Base-by-base conservation (phyloP, 805 yeast species). In the Lachancea thermotolerans region DNA sequence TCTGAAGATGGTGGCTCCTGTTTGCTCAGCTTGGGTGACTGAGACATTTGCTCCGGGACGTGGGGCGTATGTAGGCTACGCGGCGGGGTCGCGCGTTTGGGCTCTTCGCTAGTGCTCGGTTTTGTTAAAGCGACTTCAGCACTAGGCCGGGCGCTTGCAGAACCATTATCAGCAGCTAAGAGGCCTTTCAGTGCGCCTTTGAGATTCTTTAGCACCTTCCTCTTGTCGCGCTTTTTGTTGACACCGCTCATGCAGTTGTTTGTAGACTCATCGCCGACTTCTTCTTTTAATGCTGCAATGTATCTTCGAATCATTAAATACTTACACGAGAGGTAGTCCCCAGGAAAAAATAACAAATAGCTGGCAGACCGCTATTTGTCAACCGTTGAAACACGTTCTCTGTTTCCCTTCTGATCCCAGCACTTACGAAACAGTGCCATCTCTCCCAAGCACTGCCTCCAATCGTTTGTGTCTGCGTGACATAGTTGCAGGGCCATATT, bases 381-480 rank as follows among this genome's bases (percentile, higher is more conserved):
- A 2, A 62, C 58, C 1, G 67, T 63, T 6, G 48, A 43, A 1
- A 59, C 64, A 33, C 88, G 68, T 44, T 68, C 68, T 54, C 76
- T 67, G 52, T 82, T 82, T 35, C 77, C 75, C 57, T 79, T 69
- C 12, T 49, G 55, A 8, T 66, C 73, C 89, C 89, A 82, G 64
- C 90, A 82, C 44, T 73, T 68, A 44, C 74, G 71, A 57, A 82
- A 81, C 12, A 73, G 76, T 30, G 67, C 66, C 84, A 81, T 83
- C 59, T 85, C 93, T 15, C 67, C 65, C 2, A 77, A 60, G 52
- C 95, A 85, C 55, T 78, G 65, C 44, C 95, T 66, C 95, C 95
- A 86, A 58, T 86, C 95, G 27, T 78, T 78, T 1, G 81, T 82
- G 48, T 85, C 95, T 3, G 88, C 89, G 58, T 83, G 89, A 53